Evolutionary conservation across 257 asterid species (phyloP), one percentile per base, ranked within the genome.

Genomic region (Solanum sitiens): DNA sequence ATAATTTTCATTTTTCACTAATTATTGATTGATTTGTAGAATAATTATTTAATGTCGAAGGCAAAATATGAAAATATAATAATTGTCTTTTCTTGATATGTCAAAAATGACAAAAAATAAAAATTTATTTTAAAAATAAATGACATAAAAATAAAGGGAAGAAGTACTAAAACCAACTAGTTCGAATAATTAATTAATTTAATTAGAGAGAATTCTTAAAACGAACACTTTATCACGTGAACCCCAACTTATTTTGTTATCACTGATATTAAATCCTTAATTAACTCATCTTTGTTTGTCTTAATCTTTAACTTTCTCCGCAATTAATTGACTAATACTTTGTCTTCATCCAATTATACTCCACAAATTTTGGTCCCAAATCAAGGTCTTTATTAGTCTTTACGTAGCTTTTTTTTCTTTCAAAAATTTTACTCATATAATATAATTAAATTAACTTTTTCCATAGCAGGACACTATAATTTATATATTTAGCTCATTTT

Each of bases 141-240:
- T 53, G 63, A 53, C 0, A 53, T 53, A 53, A 53, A 53, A 53
- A 53, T 53, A 1, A 53, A 53, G 0, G 0, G 10, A 53, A 23
- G 0, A 23, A 18, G 10, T 53, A 27, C 20, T 80, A 16, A 45
- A 45, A 45, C 44, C 30, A 80, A 47, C 35, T 1, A 27, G 42
- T 44, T 80, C 18, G 30, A 47, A 80, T 30, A 23, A 73, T 73
- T 30, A 32, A 74, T 30, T 27, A 80, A 27, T 50, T 82, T 82
- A 82, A 82, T 18, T 82, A 50, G 21, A 53, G 70, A 82, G 44
- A 42, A n/a, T 27, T 44, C 68, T 88, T 88, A 72, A 67, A 82
- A 83, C 82, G 63, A 44, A 68, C 76, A 83, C 75, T 88, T 89
- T 85, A 68, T 89, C 94, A 91, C 94, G 89, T 91, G 93, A 87